Evolutionary conservation across 805 yeast species (phyloP), one percentile per base, ranked within the genome.

Genomic region (Pichia ethanolica): DNA sequence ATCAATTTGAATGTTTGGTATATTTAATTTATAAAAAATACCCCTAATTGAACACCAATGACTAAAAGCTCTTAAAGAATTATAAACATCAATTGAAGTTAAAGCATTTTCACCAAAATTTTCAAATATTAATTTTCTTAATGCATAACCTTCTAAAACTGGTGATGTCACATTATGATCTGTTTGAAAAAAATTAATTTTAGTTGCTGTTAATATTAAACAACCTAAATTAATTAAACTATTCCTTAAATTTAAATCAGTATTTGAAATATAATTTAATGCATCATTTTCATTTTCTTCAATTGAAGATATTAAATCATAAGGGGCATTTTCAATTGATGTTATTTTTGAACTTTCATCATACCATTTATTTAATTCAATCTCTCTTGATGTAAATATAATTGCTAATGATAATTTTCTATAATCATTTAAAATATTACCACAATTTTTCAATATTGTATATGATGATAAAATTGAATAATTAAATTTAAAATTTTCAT

Each of bases 1-100:
- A 33, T 67, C 66, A 0, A 74, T 54, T 37, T 62, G 60, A 28
- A 78, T 53, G 59, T 65, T 42, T 70, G 75, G 39, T 64, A 70
- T 7, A 1, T 68, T 71, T 44, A 77, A 56, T 52, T 67, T 69
- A 55, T 69, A 64, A 35, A 78, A 57, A 13, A 75, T 64, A 4
- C 80, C 79, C 52, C 71, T 70, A 46, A 73, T 75, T 48, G 74
- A 71, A 30, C 77, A 76, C 82, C 82, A 78, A 59, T 78, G 81
- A 20, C 72, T 74, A 54, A 77, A 75, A 35, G 78, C 72, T 50
- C 77, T 70, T 34, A 78, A 59, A 0, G 81, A 77, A 33, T 70
- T 66, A 50, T 73, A 70, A 33, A 75, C 73, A 39, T 70, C 74
- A 0, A 62, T 64, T 43, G 74, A 69, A 8, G 59, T 60, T 30